Conservation (phyloP, 306 rosid species). For the Lupinus albus region DNA sequence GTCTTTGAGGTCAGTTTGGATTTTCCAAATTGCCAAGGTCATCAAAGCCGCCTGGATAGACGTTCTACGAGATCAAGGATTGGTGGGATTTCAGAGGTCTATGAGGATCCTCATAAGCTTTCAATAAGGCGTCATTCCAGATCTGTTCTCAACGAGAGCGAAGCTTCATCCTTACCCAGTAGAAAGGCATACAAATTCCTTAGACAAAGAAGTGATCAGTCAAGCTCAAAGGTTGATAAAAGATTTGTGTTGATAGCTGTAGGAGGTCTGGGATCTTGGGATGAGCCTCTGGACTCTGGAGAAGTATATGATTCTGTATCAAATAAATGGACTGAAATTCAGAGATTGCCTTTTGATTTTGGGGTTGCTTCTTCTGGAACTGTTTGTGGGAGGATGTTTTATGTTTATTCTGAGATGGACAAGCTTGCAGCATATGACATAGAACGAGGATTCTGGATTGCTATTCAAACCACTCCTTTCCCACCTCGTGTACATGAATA, state of each 20-base stretch:
- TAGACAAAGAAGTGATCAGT: conserved; percentile 74
- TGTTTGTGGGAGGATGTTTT: conserved; percentile 82
- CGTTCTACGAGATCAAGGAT: conserved; percentile 70
- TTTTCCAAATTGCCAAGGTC: conserved; percentile 59
- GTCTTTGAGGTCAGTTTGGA: conserved; percentile 71
- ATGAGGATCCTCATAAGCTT: conserved; percentile 97
- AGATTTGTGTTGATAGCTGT: conserved; percentile 84
- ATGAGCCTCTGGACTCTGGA: conserved; percentile 92
- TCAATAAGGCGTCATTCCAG: conserved; percentile 81
- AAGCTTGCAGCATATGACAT: conserved; percentile 86
- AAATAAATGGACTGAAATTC: conserved; percentile 93
- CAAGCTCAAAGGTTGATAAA: conserved; percentile 56
- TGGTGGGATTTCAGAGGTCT: conserved; percentile 86
- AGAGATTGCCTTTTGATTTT: conserved; percentile 71
- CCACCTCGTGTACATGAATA: conserved; percentile 83
- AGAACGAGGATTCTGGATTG: conserved; percentile 80
- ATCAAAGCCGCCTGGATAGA: conserved; percentile 80
- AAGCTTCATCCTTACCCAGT: conserved; percentile 54
- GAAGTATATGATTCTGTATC: conserved; percentile 83
- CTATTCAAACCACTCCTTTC: conserved; percentile 73
- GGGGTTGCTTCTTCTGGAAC: conserved; percentile 86
- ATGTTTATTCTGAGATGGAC: conserved; percentile 89
- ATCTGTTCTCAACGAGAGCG: conserved; percentile 60
- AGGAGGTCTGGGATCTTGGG: conserved; percentile 97
- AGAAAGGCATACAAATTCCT: conserved; percentile 70